phyloP scores from a whole-genome alignment of 2,329 filamentous ascomycete genomes.

The Ascosphaera pollenicola region DNA sequence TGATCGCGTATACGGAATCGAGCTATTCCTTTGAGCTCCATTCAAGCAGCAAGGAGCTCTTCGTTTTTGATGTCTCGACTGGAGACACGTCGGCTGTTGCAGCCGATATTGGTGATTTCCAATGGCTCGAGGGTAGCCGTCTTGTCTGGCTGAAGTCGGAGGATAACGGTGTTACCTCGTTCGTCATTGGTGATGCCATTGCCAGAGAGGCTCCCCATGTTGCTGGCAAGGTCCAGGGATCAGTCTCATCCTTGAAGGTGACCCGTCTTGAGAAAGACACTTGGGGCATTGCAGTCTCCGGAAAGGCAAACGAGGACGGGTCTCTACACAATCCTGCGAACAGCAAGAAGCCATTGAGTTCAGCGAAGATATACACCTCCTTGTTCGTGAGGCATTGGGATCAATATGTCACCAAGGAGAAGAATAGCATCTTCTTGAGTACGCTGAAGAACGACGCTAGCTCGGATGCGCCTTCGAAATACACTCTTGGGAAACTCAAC shows the following conservation, averaged over 20 bases:
- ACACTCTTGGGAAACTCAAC: slow-evolving; percentile 18
- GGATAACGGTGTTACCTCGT: slow-evolving; percentile 24
- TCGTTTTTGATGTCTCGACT: slow-evolving; percentile 20
- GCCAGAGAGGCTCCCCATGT: slow-evolving; percentile 18
- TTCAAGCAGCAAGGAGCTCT: slow-evolving; percentile 23
- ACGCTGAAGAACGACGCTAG: slow-evolving; percentile 20
- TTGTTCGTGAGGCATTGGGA: slow-evolving; percentile 33
- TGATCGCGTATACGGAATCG: slow-evolving; percentile 25
- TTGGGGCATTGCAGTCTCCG: slow-evolving; percentile 25
- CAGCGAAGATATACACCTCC: slow-evolving; percentile 27
- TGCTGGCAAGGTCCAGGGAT: slow-evolving; percentile 23
- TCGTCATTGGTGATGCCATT: slow-evolving; percentile 21
- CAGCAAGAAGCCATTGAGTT: slow-evolving; percentile 22
- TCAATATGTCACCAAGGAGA: slow-evolving; percentile 25
- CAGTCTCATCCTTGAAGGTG: slow-evolving; percentile 24
- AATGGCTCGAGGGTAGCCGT: slow-evolving; percentile 22
- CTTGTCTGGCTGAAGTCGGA: slow-evolving; percentile 23
- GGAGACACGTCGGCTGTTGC: slow-evolving; percentile 20
- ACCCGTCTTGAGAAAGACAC: slow-evolving; percentile 19
- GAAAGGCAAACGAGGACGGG: slow-evolving; percentile 25
- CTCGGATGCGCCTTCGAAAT: slow-evolving; percentile 15
- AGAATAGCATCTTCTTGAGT: slow-evolving; percentile 27
- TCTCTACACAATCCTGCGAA: slow-evolving; percentile 28
- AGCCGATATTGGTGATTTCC: slow-evolving; percentile 21
- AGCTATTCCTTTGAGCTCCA: slow-evolving; percentile 29